These are phyloP conservation scores for Nicotiana undulata DNA, from an alignment of 257 asterid species.

Conservation along the genomic window DNA sequence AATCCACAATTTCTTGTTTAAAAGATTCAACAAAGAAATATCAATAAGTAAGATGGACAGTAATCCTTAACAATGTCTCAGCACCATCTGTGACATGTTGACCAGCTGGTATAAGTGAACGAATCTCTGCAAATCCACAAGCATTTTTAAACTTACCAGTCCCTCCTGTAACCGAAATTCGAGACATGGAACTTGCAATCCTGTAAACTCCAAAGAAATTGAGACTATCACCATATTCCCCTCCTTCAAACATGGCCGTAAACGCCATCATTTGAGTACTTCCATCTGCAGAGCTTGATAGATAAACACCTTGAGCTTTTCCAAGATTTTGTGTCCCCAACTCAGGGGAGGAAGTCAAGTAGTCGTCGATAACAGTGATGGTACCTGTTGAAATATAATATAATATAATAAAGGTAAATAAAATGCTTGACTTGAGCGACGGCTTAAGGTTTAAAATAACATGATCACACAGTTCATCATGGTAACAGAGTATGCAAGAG, in stretches of 20 bases:
- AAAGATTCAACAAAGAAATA: neutral
- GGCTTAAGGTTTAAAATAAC: neutral
- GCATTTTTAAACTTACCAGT: slow-evolving; percentile 45
- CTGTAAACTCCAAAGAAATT: slow-evolving; percentile 45
- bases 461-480: neutral
- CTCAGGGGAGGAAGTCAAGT: slow-evolving; percentile 33
- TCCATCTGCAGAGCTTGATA: slow-evolving; percentile 49
- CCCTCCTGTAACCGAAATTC: slow-evolving; percentile 38
- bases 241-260: slow-evolving; percentile 47
- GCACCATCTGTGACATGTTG: slow-evolving; percentile 44
- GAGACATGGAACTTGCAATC: slow-evolving; percentile 41
- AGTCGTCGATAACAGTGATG: slow-evolving; percentile 41
- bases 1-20: neutral
- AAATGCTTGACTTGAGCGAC: neutral
- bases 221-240: slow-evolving; percentile 43
- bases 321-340: slow-evolving; percentile 33
- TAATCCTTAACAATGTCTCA: slow-evolving; percentile 37
- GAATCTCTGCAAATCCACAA: slow-evolving; percentile 41
- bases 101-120: slow-evolving; percentile 38
- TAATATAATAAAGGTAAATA: neutral
- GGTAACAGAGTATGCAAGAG: neutral
- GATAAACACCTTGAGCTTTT: slow-evolving; percentile 43
- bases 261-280: slow-evolving; percentile 46
- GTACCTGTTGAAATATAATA: slow-evolving; percentile 3
- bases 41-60: slow-evolving; percentile 32